Evolutionary conservation across 345 rosid species (phyloP).

Genomic region (Eutrema yunnanense): DNA sequence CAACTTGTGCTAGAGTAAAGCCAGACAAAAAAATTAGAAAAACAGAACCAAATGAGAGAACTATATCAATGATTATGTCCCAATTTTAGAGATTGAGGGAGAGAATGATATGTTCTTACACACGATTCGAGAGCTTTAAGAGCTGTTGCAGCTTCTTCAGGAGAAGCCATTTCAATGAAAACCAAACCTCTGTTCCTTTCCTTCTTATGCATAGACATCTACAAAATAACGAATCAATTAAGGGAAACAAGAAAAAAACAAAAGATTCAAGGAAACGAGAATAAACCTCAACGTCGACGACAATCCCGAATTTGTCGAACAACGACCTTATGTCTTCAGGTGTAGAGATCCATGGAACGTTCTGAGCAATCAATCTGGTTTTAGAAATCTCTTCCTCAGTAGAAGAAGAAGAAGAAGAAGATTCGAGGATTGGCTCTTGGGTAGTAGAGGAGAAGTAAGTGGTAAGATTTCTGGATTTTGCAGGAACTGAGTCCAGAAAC

Average conservation of each 20-base stretch:
- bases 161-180: constrained; percentile 70
- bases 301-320: constrained; percentile 66
- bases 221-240: neutral
- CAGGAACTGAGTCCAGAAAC: neutral
- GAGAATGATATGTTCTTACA: constrained; percentile 24
- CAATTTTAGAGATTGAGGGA: neutral
- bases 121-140: constrained; percentile 49
- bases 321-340: constrained; percentile 72
- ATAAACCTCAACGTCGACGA: constrained; percentile 66
- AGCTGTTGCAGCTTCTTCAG: constrained; percentile 67
- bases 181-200: constrained; percentile 70
- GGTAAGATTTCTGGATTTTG: constrained; percentile 26
- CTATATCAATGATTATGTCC: neutral
- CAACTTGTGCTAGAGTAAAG: neutral
- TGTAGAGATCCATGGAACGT: constrained; percentile 71
- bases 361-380: constrained; percentile 62
- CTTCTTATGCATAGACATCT: constrained; percentile 80
- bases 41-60: neutral
- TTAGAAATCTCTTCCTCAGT: constrained; percentile 42
- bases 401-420: neutral
- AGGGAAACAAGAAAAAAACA: neutral
- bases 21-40: neutral
- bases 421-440: constrained; percentile 33
- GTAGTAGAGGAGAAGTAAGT: constrained; percentile 38
- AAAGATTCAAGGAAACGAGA: neutral